These are phyloP conservation scores for Forsythia viridissima DNA, from an alignment of 257 asterid genomes.

Conservation along the genomic window DNA sequence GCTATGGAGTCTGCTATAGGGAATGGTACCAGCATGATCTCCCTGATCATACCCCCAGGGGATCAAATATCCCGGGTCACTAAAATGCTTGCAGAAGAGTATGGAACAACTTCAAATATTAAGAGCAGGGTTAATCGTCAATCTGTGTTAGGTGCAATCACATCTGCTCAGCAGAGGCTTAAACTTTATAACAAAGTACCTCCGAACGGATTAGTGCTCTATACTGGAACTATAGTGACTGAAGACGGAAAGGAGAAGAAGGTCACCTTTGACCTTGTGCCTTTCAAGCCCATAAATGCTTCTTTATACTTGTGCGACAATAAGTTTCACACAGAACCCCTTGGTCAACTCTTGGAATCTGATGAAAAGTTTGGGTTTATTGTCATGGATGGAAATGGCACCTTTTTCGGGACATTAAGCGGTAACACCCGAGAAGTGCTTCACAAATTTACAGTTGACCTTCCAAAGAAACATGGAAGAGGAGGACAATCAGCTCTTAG, in stretches of 20 bases:
- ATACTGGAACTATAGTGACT: conserved; percentile 60
- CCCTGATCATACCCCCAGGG: conserved; percentile 64
- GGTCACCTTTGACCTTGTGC: conserved; percentile 56
- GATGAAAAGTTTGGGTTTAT: conserved; percentile 66
- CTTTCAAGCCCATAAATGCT: conserved; percentile 64
- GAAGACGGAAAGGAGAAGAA: conserved; percentile 64
- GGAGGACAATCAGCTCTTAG: conserved; percentile 72
- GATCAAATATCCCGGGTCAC: conserved; percentile 60
- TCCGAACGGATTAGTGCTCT: conserved; percentile 59
- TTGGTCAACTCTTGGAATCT: conserved; percentile 54
- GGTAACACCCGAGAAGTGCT: conserved; percentile 69
- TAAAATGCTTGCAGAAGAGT: conserved; percentile 69
- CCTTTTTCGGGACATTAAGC: conserved; percentile 62
- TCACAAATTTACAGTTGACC: conserved; percentile 63
- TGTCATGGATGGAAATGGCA: conserved; percentile 69
- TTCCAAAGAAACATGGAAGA: conserved; percentile 66
- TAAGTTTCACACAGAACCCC: conserved; percentile 59
- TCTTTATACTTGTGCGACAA: conserved; percentile 67
- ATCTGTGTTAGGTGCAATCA: conserved; percentile 66
- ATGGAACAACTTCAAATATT: conserved; percentile 64
- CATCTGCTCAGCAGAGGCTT: conserved; percentile 72
- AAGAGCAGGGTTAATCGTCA: conserved; percentile 71
- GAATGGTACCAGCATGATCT: conserved; percentile 70
- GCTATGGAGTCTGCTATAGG: conserved; percentile 61
- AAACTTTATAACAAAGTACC: conserved; percentile 63